Base-by-base conservation (phyloP, 2,329 filamentous ascomycete genomes). In the Trichoderma sp. region DNA sequence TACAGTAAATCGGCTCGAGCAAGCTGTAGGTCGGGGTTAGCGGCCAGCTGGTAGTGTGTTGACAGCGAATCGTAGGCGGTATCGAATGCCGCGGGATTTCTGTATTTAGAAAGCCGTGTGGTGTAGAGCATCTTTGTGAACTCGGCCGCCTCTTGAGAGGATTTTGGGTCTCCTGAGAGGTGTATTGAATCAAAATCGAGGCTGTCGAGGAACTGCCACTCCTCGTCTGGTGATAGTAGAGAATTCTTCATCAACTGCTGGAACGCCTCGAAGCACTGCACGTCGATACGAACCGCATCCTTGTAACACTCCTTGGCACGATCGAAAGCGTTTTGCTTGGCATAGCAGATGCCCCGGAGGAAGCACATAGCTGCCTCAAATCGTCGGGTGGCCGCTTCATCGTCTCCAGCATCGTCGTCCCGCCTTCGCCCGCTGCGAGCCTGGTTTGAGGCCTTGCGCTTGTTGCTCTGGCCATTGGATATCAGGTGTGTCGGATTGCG, bases 291-390 rank as follows among this genome's bases (percentile, higher is more conserved):
- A 63, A 98, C 95, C 2, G 97, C 97, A 80, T 97, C 95, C 86
- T 98, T 98, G 88, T 98, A 99, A 86, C 97, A 98, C 81, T 98
- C 95, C 83, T 98, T 98, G 71, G 97, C 97, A 41, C 95, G 92
- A 83, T 99, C 97, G 80, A 98, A 98, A 31, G 96, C 94, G 84
- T 98, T 99, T 83, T 98, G 94, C 85, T 98, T 98, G 7, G 97
- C 95, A 83, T 95, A 98, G 87, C 97, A 98, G 67, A 98, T 89
- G 6, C 97, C 97, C 29, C 97, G 90, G 71, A 99, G 86, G 83
- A 97, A 98, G 86, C 97, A 99, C 95, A 99, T 99, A 81, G 93
- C 95, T 0, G 97, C 97, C 85, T 99, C 96, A 80, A 97, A 97
- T 76, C 94, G 93, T 75, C 97, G 88, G 81, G 93, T 94, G 59